Evolutionary conservation across 2,329 filamentous ascomycete species (phyloP).

Genomic region (Paracoccidioides lutzii): DNA sequence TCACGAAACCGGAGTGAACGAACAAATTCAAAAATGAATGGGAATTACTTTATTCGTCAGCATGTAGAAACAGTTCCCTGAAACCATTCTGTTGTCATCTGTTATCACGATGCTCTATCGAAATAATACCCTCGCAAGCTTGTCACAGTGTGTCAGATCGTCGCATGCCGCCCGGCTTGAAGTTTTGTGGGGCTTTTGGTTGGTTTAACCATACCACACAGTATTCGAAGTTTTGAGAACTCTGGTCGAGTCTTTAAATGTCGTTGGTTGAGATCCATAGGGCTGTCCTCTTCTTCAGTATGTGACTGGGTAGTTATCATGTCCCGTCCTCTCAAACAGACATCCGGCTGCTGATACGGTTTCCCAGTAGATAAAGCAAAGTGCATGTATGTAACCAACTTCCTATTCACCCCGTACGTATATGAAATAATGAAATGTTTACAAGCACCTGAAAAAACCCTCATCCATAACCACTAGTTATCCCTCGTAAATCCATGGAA

Average conservation of each 20-base stretch:
- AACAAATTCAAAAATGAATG: too few species aligned
- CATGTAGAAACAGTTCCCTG: too few species aligned
- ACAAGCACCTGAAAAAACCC: not conserved
- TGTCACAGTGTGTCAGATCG: too few species aligned
- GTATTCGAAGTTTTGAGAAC: not conserved
- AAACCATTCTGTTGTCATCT: too few species aligned
- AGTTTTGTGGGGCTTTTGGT: too few species aligned
- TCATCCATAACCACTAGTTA: not conserved
- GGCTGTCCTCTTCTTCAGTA: not conserved
- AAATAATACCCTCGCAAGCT: too few species aligned
- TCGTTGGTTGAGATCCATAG: not conserved
- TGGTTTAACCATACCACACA: not conserved
- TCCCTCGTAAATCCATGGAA: not conserved
- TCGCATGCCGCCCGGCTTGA: too few species aligned
- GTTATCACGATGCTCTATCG: too few species aligned
- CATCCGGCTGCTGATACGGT: not conserved
- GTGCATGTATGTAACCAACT: not conserved
- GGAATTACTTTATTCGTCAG: too few species aligned
- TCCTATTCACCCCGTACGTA: not conserved
- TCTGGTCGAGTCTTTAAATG: not conserved
- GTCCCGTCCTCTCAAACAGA: not conserved
- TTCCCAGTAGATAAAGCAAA: not conserved
- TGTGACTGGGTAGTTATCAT: too few species aligned
- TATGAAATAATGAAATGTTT: not conserved
- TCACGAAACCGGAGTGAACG: too few species aligned